phyloP scores from a whole-genome alignment of 1,139 yeast genomes.

The Kurtzmaniella natalensis region DNA sequence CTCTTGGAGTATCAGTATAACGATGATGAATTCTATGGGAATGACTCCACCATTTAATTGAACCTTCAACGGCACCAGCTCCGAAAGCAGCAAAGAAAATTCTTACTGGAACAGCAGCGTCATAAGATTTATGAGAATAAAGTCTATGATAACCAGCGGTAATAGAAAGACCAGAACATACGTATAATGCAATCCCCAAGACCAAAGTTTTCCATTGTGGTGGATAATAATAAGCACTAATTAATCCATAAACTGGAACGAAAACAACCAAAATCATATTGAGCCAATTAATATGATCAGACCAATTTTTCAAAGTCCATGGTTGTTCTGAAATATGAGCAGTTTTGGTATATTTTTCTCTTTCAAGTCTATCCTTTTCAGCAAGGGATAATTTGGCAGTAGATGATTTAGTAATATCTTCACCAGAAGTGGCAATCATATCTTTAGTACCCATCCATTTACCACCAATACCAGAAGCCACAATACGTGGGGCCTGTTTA shows the following conservation, averaged over 20 bases:
- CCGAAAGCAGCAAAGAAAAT: conserved; percentile 79
- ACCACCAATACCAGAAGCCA: conserved; percentile 76
- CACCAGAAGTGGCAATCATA: conserved; percentile 63
- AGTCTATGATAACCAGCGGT: conserved; percentile 81
- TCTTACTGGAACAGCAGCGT: conserved; percentile 68
- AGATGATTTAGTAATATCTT: conserved; percentile 52
- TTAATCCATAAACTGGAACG: conserved; percentile 65
- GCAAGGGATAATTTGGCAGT: conserved; percentile 36
- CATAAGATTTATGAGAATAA: conserved; percentile 82
- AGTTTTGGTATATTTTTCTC: conserved; percentile 40
- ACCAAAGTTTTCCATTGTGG: conserved; percentile 57
- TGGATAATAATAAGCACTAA: conserved; percentile 43
- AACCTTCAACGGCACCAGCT: conserved; percentile 94
- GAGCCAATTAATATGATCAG: conserved; percentile 89
- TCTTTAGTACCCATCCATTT: conserved; percentile 75
- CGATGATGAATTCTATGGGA: conserved; percentile 97
- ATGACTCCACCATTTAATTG: conserved; percentile 98
- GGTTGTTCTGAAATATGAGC: conserved; percentile 90
- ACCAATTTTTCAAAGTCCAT: conserved; percentile 81
- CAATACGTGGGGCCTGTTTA: conserved; percentile 64
- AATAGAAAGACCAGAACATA: conserved; percentile 78
- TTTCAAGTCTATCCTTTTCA: conserved; percentile 53
- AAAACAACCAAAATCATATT: conserved; percentile 73
- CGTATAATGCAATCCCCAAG: conserved; percentile 61
- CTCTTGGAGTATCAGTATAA: conserved; percentile 93